These are phyloP conservation scores for Paramecium sonneborni DNA, from an alignment of 73 alveolate genomes.

Conservation along the genomic window DNA sequence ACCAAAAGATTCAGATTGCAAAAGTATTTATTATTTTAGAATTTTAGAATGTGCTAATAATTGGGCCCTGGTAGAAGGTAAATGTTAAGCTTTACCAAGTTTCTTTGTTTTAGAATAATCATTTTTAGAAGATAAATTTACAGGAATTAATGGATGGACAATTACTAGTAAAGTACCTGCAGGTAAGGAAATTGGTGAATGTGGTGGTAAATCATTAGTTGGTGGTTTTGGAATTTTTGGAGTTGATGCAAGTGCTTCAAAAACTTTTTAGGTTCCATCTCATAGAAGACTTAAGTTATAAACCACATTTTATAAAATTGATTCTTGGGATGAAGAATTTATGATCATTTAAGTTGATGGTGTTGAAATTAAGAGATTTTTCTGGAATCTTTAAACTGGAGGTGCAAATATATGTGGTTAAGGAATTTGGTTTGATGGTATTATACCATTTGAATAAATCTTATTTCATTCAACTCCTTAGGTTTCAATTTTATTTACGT, in stretches of 20 bases:
- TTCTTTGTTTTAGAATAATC: conserved; percentile 35
- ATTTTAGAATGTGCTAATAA: conserved; percentile 22
- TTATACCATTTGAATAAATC: neutral
- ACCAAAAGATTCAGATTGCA: conserved; percentile 11
- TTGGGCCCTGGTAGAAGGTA: neutral
- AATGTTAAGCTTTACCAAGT: neutral
- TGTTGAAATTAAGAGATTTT: neutral
- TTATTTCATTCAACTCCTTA: neutral
- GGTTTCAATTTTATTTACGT: neutral
- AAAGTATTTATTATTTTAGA: neutral
- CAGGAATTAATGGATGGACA: conserved; percentile 50
- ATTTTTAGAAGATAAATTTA: conserved; percentile 15
- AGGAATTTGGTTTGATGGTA: conserved; percentile 15
- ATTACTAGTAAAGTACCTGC: neutral
- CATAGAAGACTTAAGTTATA: conserved; percentile 10
- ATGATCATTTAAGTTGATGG: neutral
- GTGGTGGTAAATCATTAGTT: conserved; percentile 30
- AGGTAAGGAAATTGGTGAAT: neutral
- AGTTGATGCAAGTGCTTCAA: conserved; percentile 2
- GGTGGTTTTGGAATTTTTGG: conserved; percentile 18
- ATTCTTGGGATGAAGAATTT: conserved; percentile 51
- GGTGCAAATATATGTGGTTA: conserved; percentile 42
- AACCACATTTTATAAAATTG: neutral
- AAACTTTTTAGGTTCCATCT: neutral
- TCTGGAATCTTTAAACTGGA: conserved; percentile 41